These are phyloP conservation scores for Isoetes engelmannii DNA, from an alignment of 83 land plant species.

Conservation along the genomic window DNA sequence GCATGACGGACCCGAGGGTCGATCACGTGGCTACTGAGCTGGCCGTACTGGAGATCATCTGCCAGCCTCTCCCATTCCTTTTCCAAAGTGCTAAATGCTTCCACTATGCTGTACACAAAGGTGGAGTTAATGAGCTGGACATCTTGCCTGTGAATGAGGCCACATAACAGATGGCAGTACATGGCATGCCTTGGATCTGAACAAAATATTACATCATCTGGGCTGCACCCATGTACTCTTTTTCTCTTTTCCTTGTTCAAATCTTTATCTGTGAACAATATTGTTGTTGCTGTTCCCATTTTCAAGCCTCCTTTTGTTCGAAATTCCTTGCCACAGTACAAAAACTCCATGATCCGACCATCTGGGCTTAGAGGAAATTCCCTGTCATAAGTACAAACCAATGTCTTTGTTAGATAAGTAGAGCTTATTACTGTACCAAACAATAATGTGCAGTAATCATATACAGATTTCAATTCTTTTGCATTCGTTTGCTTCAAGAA, in stretches of 20 bases:
- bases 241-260: slow-evolving; percentile 39
- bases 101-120: slow-evolving; percentile 58
- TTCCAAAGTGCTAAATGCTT: slow-evolving; percentile 54
- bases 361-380: slow-evolving; percentile 34
- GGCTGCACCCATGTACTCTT: slow-evolving; percentile 43
- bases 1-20: slow-evolving; percentile 39
- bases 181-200: slow-evolving; percentile 46
- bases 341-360: slow-evolving; percentile 42
- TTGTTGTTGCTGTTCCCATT: slow-evolving; percentile 58
- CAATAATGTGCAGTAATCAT: neutral
- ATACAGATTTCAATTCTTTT: neutral
- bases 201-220: slow-evolving; percentile 59
- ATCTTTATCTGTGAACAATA: slow-evolving; percentile 30
- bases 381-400: slow-evolving; percentile 17
- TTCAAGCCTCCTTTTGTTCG: slow-evolving; percentile 47
- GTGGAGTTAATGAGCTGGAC: slow-evolving; percentile 41
- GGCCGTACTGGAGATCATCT: slow-evolving; percentile 37
- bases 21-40: slow-evolving; percentile 31
- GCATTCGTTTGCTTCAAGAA: neutral
- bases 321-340: slow-evolving; percentile 50
- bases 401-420: no score
- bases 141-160: slow-evolving; percentile 43
- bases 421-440: neutral
- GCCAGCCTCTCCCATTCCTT: slow-evolving; percentile 46
- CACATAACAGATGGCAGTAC: slow-evolving; percentile 70